Base-by-base conservation (phyloP, 129 eudicot genomes). In the Deinandra increscens region DNA sequence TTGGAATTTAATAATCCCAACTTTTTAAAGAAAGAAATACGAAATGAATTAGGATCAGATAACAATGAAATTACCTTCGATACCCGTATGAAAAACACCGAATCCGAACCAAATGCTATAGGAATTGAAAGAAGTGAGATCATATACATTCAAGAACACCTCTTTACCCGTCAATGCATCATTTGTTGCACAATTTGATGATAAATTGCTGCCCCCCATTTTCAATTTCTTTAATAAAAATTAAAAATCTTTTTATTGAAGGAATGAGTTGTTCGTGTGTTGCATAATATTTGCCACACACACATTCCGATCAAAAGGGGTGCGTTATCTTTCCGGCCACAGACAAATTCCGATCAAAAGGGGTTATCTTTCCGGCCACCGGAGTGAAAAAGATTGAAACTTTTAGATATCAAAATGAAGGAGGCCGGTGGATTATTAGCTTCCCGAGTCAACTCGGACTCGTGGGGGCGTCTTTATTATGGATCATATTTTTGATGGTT, bases 21-120 rank as follows among this genome's bases (percentile, higher is more conserved):
- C n/a, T n/a, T n/a, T n/a, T n/a, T n/a, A n/a, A n/a, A n/a, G n/a
- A n/a, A 26, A 26, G 31, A 56, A 55, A 43, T 14, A 1, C 5
- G 1, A 33, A 33, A 71, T 60, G 3, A 12, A 68, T 22, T 18
- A 69, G 7, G 7, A 39, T 18, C 4, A 1, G 3, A 18, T 19
- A 6, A 54, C n/a, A 8, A n/a, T n/a, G n/a, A n/a, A 46, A 46
- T 74, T 10, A 85, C 86, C 90, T 85, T 85, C 82, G 54, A 85
- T 76, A 54, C 90, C 90, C 11, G 90, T 78, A 85, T 85, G 90
- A 26, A 85, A 85, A 58, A 85, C 55, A 39, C 90, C 90, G 34
- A 85, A 66, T 72, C 90, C 90, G 60, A 85, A 62, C 82, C 86
- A 85, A 61, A 73, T 55, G 64, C 79, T 66, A 63, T 85, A 85